phyloP scores from a whole-genome alignment of 2,329 filamentous ascomycete species.

The Ophiostoma fasciatum region DNA sequence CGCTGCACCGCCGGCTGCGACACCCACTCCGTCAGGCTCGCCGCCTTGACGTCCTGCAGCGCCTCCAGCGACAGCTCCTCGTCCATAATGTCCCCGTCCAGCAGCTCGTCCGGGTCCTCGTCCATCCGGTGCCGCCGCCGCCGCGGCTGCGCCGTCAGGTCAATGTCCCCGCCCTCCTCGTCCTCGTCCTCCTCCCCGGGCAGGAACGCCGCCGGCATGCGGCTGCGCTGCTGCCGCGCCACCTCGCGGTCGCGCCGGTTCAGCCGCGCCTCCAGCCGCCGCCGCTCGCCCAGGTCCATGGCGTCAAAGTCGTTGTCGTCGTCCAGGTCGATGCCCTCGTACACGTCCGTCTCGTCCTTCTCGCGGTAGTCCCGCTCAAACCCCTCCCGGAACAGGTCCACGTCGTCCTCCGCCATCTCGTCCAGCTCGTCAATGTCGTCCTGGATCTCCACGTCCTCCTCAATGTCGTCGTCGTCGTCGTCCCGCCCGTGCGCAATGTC shows the following conservation, averaged over 20 bases:
- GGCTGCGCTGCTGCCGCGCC: constrained; percentile 40
- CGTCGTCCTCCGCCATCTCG: constrained; percentile 66
- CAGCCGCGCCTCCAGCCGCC: constrained; percentile 57
- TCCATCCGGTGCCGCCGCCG: constrained; percentile 83
- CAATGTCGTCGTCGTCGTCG: constrained; percentile 51
- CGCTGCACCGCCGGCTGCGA: constrained; percentile 77
- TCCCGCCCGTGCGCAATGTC: constrained; percentile 52
- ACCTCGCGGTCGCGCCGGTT: constrained; percentile 62
- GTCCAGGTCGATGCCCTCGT: constrained; percentile 59
- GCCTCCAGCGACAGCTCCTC: constrained; percentile 89
- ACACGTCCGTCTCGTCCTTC: constrained; percentile 51
- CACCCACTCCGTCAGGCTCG: constrained; percentile 91
- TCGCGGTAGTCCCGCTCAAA: constrained; percentile 58
- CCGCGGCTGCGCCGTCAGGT: constrained; percentile 73
- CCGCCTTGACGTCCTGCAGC: constrained; percentile 81
- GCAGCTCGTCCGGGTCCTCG: constrained; percentile 82
- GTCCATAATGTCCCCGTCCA: constrained; percentile 88
- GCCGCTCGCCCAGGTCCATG: constrained; percentile 49
- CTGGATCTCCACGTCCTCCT: constrained; percentile 57
- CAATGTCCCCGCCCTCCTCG: constrained; percentile 68
- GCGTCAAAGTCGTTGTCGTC: constrained; percentile 63
- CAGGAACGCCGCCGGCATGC: constrained; percentile 59
- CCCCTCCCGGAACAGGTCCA: constrained; percentile 62
- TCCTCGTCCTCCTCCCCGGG: constrained; percentile 80
- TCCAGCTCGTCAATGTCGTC: constrained; percentile 65